Base-by-base conservation (phyloP, 2,329 filamentous ascomycete species). In the Diaporthe citriasiana region DNA sequence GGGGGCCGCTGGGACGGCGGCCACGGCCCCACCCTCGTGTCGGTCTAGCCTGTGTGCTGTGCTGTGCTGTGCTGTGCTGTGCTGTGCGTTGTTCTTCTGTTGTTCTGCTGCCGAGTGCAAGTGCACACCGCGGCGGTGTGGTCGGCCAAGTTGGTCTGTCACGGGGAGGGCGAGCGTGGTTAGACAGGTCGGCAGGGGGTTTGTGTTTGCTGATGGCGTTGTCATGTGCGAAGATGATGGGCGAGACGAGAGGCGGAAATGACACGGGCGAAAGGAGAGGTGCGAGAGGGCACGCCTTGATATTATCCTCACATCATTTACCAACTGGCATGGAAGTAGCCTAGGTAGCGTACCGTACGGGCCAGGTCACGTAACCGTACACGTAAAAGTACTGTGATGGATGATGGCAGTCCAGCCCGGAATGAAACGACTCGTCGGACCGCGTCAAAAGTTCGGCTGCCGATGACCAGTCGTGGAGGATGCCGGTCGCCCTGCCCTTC, bases 1-100 rank as follows among this genome's bases (percentile, higher is more conserved):
- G 66, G 71, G 57, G 74, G 74, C 72, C 74, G 66, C 60, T 69
- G 51, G 70, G 47, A 69, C 74, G 71, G 74, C 68, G 74, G 74
- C 74, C 74, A 57, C 53, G 69, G 73, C 59, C 40, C 60, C 60
- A 66, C 60, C 60, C 45, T 63, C 40, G 40, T 55, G 65, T 53
- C 65, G 65, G 65, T 53, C 30, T 69, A 55, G 57, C 35, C 35
- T 60, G 57, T 35, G 53, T 63, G 59, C 27, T 47, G 25, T 38
- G 59, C 15, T 35, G 59, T 47, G 60, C 30, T 30, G 25, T 50
- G 42, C 17, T 66, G 12, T 66, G 10, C 7, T 50, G 60, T 66
- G 35, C 38, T 42, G 35, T 60, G 25, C 33, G 33, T 15, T 55
- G 51, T 33, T 15, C 50, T 15, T n/a, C 17, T 10, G 57, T 19